A percentile compares a stretch with the other conserved stretches of the same genome.
phyloP scores from a whole-genome alignment of 331 rosid species.

The Ulmus americana region DNA sequence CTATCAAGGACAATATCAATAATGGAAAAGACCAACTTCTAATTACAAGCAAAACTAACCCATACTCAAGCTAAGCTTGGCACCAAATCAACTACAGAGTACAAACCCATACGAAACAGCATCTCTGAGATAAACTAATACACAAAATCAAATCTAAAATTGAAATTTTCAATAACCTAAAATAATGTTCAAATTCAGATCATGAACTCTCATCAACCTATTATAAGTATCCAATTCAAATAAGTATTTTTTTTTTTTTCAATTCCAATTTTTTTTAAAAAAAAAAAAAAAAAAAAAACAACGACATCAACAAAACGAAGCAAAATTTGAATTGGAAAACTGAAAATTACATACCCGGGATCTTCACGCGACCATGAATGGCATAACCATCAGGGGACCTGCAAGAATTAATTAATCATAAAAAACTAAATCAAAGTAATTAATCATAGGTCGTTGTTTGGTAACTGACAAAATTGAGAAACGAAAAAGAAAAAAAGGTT shows the following conservation, averaged over 20 bases:
- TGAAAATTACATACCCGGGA: slow-evolving; percentile 51
- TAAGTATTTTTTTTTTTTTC: not conserved
- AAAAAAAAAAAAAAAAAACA: slow-evolving; percentile 1
- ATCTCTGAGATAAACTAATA: not conserved
- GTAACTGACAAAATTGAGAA: slow-evolving; percentile 20
- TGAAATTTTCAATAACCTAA: not conserved
- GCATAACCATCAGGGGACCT: slow-evolving; percentile 75
- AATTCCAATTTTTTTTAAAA: not conserved
- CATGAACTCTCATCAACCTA: not conserved
- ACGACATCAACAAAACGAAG: not conserved
- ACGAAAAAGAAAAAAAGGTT: not conserved
- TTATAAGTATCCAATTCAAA: no score
- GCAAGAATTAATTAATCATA: slow-evolving; percentile 7
- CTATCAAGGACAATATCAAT: not conserved
- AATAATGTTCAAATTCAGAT: not conserved
- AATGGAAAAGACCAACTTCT: not conserved
- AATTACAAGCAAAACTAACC: not conserved
- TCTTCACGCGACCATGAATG: slow-evolving; percentile 85
- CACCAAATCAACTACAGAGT: not conserved
- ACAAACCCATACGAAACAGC: not conserved
- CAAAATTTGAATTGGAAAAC: slow-evolving; percentile 7
- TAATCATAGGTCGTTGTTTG: not conserved
- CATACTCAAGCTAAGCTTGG: not conserved
- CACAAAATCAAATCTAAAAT: not conserved
- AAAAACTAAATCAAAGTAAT: slow-evolving; percentile 9